Percentiles rank a stretch among this genome's conserved stretches.
Conservation (phyloP, 345 rosid species). For the Carallia brachiata region DNA sequence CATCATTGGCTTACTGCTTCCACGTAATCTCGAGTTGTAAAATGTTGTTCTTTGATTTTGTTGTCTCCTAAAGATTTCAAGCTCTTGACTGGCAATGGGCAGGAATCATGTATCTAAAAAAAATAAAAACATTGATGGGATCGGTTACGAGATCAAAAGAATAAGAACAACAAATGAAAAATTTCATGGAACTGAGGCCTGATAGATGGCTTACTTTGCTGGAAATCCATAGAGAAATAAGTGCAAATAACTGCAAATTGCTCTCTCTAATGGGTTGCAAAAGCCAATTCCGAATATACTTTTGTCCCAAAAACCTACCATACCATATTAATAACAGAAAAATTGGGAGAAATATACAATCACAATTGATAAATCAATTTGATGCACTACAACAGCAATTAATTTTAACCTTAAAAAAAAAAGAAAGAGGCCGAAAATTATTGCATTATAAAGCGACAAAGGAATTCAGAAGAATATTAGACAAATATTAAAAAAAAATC, state of each 20-base stretch:
- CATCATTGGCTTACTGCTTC: conserved; percentile 60
- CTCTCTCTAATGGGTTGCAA: conserved; percentile 57
- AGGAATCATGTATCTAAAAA: conserved; percentile 52
- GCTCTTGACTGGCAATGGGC: conserved; percentile 44
- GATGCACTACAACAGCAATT: no score
- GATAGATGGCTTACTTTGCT: conserved; percentile 49
- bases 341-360: no score
- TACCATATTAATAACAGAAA: background rate
- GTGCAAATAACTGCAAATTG: conserved; percentile 70
- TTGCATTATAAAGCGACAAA: no score
- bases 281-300: conserved; percentile 52
- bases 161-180: background rate
- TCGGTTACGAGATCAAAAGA: background rate
- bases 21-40: conserved; percentile 55
- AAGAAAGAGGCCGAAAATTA: no score
- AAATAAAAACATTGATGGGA: background rate
- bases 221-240: conserved; percentile 68
- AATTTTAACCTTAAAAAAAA: no score
- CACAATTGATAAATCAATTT: no score
- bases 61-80: conserved; percentile 55
- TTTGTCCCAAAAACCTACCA: conserved; percentile 30
- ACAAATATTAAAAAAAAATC: background rate
- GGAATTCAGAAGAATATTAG: background rate
- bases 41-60: conserved; percentile 63
- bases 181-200: background rate